phyloP scores from a whole-genome alignment of 2,329 filamentous ascomycete species.

The Pseudopyrenochaeta lycopersici region DNA sequence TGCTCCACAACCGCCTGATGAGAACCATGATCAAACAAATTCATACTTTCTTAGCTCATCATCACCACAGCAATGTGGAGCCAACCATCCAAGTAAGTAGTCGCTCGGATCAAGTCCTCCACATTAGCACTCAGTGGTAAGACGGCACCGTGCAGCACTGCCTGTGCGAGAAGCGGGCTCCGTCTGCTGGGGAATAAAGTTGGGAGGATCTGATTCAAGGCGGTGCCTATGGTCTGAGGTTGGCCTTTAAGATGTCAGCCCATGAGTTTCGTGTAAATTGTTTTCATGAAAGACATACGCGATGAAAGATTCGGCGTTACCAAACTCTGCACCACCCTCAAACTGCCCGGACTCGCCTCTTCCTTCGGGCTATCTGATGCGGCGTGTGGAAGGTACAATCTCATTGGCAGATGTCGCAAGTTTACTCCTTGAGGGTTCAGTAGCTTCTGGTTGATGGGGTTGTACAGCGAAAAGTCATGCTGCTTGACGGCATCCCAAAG shows the following conservation, averaged over 20 bases:
- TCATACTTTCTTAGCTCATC: slow-evolving; percentile 56
- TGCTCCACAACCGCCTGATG: too few relatives aligned
- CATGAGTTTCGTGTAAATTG: background rate
- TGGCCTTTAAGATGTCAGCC: slow-evolving; percentile 52
- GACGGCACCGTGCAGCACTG: slow-evolving; percentile 83
- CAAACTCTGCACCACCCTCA: slow-evolving; percentile 73
- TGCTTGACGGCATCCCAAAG: slow-evolving; percentile 84
- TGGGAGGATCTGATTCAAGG: slow-evolving; percentile 78
- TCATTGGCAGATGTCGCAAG: slow-evolving; percentile 84
- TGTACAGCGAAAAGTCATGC: slow-evolving; percentile 77
- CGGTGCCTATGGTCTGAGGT: slow-evolving; percentile 76
- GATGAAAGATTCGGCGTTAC: slow-evolving; percentile 63
- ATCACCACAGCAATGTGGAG: slow-evolving; percentile 82
- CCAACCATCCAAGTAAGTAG: slow-evolving; percentile 93
- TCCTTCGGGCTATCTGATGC: slow-evolving; percentile 30
- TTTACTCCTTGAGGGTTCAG: slow-evolving; percentile 73
- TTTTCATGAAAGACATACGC: slow-evolving; percentile 31
- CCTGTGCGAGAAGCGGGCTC: slow-evolving; percentile 83
- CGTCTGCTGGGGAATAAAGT: slow-evolving; percentile 86
- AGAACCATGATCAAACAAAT: too few relatives aligned
- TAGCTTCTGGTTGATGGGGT: slow-evolving; percentile 77
- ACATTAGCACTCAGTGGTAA: slow-evolving; percentile 83
- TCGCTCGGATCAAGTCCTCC: slow-evolving; percentile 82
- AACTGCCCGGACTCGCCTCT: slow-evolving; percentile 47
- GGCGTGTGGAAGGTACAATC: slow-evolving; percentile 76